Base-by-base conservation (phyloP, 306 rosid genomes). In the Corylus heterophylla region DNA sequence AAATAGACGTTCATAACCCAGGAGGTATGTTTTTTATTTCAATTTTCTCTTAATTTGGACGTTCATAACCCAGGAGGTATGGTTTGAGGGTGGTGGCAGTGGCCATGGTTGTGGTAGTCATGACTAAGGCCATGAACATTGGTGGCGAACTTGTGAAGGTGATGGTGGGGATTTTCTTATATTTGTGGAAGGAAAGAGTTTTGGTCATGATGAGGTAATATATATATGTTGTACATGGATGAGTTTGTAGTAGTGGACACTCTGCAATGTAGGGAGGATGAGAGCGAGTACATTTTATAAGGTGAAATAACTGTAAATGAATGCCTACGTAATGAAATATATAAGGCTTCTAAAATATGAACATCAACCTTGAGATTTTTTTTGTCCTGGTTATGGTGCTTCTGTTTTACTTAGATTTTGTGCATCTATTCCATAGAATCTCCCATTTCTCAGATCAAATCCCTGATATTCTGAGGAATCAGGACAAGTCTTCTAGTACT, bases 1-100 rank as follows among this genome's bases (percentile, higher is more conserved):
- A 92, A 92, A 83, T 94, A 97, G 98, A 91, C 96, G 64, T 94
- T 92, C 79, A 85, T 92, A 56, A 92, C 97, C 62, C 93, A 82
- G 7, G 97, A 94, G 89, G 97, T 92, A 81, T 78, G 63, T 31
- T 39, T 62, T 69, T 18, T 48, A 48, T 74, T 74, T 76, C 74
- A 20, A 11, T 56, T 48, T 17, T 8, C 76, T 31, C 49, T 48
- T 0, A 7, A 5, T 22, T 25, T 16, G n/a, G n/a, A n/a, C n/a
- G n/a, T n/a, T n/a, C n/a, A n/a, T n/a, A n/a, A n/a, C n/a, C n/a
- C n/a, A n/a, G n/a, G n/a, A n/a, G n/a, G n/a, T n/a, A n/a, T n/a
- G 61, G 61, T 55, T 55, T 39, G 42, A n/a, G 61, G 1, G 3
- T 18, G 8, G 22, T 18, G 8, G 61, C 9, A 12, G 18, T 55